Evolutionary conservation across 768 basidiomycete genomes (phyloP).

Genomic region (Lactifluus rugatus): DNA sequence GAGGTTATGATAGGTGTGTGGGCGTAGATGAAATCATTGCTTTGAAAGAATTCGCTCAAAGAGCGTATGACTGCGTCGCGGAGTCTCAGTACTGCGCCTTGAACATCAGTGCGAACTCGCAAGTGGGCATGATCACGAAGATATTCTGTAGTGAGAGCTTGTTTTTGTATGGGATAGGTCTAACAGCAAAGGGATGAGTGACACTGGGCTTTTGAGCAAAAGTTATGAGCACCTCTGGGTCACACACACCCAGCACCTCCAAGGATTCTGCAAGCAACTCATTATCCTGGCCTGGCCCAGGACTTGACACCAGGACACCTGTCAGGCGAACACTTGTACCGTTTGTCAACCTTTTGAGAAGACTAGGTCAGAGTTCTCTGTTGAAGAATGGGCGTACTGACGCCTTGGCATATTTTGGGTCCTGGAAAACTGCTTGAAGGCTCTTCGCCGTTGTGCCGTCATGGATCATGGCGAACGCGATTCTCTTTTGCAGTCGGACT

Average conservation of each 20-base stretch:
- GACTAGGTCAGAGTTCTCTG: background rate
- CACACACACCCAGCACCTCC: slow-evolving; percentile 44
- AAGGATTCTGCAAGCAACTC: slow-evolving; percentile 44
- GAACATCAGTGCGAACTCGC: slow-evolving; percentile 66
- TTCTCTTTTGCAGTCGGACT: slow-evolving; percentile 75
- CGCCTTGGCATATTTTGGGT: slow-evolving; percentile 29
- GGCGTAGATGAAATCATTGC: slow-evolving; percentile 65
- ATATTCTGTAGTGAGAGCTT: slow-evolving; percentile 66
- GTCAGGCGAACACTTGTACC: slow-evolving; percentile 45
- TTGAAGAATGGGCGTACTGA: slow-evolving; percentile 19
- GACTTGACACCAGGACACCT: slow-evolving; percentile 39
- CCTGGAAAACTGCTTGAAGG: slow-evolving; percentile 68
- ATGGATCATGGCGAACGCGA: slow-evolving; percentile 74
- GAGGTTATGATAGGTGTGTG: slow-evolving; percentile 86
- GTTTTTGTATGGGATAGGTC: slow-evolving; percentile 90
- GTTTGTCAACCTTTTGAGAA: slow-evolving; percentile 35
- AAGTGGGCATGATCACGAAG: slow-evolving; percentile 82
- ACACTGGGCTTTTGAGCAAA: background rate
- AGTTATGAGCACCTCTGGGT: slow-evolving; percentile 38
- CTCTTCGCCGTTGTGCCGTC: slow-evolving; percentile 70
- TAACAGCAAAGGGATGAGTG: slow-evolving; percentile 25
- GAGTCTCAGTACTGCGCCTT: slow-evolving; percentile 67
- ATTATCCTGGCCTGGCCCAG: slow-evolving; percentile 39
- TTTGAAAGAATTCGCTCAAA: slow-evolving; percentile 65
- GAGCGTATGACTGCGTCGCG: slow-evolving; percentile 47